Conservation (phyloP, 768 basidiomycete species). For the Agaricus blazei region DNA sequence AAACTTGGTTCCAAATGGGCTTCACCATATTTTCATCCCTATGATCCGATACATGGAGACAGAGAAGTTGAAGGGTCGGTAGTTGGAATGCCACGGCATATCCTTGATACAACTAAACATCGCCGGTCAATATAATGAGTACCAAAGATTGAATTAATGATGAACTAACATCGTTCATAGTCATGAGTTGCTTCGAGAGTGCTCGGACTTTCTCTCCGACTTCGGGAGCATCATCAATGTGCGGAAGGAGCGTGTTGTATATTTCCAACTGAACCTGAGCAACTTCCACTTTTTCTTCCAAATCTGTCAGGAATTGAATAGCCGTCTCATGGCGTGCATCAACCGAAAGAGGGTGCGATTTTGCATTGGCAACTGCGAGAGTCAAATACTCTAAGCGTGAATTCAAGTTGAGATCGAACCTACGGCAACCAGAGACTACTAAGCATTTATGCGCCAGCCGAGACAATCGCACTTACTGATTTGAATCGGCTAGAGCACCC, state of each 20-base stretch:
- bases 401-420: conserved; percentile 65
- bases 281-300: conserved; percentile 96
- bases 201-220: conserved; percentile 57
- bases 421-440: conserved; percentile 20
- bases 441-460: not conserved
- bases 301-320: conserved; percentile 90
- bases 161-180: conserved; percentile 76
- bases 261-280: conserved; percentile 96
- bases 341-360: conserved; percentile 83
- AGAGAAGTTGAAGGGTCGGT: conserved; percentile 78
- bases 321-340: conserved; percentile 80
- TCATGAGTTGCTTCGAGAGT: conserved; percentile 60
- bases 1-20: conserved; percentile 86
- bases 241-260: conserved; percentile 60
- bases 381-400: conserved; percentile 88
- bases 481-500: conserved; percentile 76
- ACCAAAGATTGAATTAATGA: not conserved
- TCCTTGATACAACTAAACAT: conserved; percentile 70
- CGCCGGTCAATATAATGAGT: conserved; percentile 9
- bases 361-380: conserved; percentile 92
- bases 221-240: conserved; percentile 54
- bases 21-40: conserved; percentile 76
- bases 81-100: conserved; percentile 88
- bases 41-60: conserved; percentile 91
- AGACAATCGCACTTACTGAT: conserved; percentile 48